Percentiles rank a stretch among this genome's conserved stretches.
Conservation (phyloP, 345 rosid species). For the Salix udensis region DNA sequence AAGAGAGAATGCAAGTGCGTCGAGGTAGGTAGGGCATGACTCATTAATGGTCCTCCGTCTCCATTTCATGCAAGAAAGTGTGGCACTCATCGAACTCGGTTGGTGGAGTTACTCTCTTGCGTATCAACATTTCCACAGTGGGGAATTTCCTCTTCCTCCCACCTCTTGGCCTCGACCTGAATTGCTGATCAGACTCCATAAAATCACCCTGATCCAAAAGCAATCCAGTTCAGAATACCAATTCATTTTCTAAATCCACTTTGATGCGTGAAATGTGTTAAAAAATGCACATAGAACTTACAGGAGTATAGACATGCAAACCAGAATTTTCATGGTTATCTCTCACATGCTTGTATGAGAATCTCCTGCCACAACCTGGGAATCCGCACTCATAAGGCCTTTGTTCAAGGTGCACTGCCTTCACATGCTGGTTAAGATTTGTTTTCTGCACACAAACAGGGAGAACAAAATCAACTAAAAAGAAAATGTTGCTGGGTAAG, state of each 20-base stretch:
- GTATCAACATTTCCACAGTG: conserved; percentile 46
- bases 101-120: conserved; percentile 60
- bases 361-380: conserved; percentile 61
- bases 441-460: conserved; percentile 43
- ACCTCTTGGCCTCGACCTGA: conserved; percentile 71
- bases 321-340: conserved; percentile 65
- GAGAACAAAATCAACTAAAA: neutral
- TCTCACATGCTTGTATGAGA: conserved; percentile 77
- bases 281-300: conserved; percentile 30
- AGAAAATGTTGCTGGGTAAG: too few species aligned
- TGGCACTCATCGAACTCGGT: conserved; percentile 1
- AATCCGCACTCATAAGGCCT: conserved; percentile 54
- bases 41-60: neutral
- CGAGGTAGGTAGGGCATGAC: neutral
- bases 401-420: conserved; percentile 62
- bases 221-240: neutral
- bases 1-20: neutral
- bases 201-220: conserved; percentile 66
- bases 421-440: conserved; percentile 59
- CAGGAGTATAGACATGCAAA: conserved; percentile 48
- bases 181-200: conserved; percentile 54
- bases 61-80: conserved; percentile 5
- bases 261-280: neutral
- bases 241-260: neutral
- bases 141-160: conserved; percentile 66